Conservation (phyloP, 2,329 filamentous ascomycete genomes). For the Diaporthe helianthi region DNA sequence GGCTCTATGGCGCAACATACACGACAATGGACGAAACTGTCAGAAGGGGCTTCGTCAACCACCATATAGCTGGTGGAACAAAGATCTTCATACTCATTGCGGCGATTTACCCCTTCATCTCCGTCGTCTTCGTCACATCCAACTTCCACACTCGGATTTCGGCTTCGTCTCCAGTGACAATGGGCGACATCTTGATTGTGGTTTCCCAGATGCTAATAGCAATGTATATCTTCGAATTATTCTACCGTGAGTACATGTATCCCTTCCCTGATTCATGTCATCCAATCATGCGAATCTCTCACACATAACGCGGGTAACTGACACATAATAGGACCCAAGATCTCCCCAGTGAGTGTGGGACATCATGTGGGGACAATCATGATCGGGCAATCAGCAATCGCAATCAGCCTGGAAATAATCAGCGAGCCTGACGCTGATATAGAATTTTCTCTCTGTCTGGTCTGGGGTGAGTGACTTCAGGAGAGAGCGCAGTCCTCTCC, state of each 20-base stretch:
- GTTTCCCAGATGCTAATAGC: slow-evolving; percentile 22
- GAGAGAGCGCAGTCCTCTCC: too few species aligned
- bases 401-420: slow-evolving; percentile 25
- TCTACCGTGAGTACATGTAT: neutral
- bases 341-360: slow-evolving; percentile 22
- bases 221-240: slow-evolving; percentile 27
- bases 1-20: slow-evolving; percentile 22
- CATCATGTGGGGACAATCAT: slow-evolving; percentile 25
- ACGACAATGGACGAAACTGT: slow-evolving; percentile 12
- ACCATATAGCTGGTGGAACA: slow-evolving; percentile 24
- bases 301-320: too few species aligned
- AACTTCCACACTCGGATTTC: slow-evolving; percentile 11
- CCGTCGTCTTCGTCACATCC: slow-evolving; percentile 21
- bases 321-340: neutral
- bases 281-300: too few species aligned
- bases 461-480: slow-evolving; percentile 30
- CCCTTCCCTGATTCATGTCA: too few species aligned
- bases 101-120: slow-evolving; percentile 17
- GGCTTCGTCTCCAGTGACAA: neutral
- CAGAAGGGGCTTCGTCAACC: slow-evolving; percentile 21
- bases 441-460: slow-evolving; percentile 25
- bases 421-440: slow-evolving; percentile 26
- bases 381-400: slow-evolving; percentile 26
- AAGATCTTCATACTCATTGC: slow-evolving; percentile 23
- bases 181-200: slow-evolving; percentile 27